Evolutionary conservation across 495 filamentous ascomycete species (phyloP).

Genomic region (Penicillium goetzii): DNA sequence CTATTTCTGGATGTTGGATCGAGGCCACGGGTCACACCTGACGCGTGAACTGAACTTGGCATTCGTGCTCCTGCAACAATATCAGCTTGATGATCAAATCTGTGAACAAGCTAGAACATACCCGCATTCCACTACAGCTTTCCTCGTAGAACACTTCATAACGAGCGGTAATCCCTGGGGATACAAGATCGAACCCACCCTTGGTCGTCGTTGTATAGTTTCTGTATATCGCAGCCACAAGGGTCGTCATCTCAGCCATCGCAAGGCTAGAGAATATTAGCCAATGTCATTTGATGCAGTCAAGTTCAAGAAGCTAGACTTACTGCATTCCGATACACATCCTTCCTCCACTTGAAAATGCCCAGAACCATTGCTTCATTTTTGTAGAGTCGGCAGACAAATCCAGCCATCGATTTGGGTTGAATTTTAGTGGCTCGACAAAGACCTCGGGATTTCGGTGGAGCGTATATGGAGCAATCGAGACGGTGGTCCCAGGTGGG

Average conservation of each 20-base stretch:
- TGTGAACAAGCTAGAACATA: background rate
- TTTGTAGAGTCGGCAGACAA: constrained; percentile 39
- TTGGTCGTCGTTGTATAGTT: constrained; percentile 34
- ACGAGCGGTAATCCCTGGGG: constrained; percentile 40
- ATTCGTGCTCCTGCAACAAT: constrained; percentile 16
- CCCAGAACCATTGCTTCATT: constrained; percentile 71
- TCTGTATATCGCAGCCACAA: constrained; percentile 40
- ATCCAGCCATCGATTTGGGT: constrained; percentile 60
- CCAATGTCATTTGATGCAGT: background rate
- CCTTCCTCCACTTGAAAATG: constrained; percentile 73
- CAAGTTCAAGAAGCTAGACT: background rate
- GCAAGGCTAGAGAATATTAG: constrained; percentile 33
- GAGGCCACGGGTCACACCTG: background rate
- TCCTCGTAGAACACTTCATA: constrained; percentile 50
- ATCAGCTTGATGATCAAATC: background rate
- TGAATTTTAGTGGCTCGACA: constrained; percentile 55
- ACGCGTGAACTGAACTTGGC: constrained; percentile 3
- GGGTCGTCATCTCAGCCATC: constrained; percentile 49
- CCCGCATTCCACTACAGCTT: background rate
- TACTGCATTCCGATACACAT: constrained; percentile 74
- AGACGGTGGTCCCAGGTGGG: constrained; percentile 62
- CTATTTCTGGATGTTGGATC: background rate
- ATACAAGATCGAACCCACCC: constrained; percentile 23
- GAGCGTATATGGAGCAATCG: constrained; percentile 62
- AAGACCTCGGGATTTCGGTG: constrained; percentile 63